A percentile compares a stretch with the other conserved stretches of the same genome.
Conservation (phyloP, 1,139 yeast genomes). For the Blastobotrys malaysiensis region DNA sequence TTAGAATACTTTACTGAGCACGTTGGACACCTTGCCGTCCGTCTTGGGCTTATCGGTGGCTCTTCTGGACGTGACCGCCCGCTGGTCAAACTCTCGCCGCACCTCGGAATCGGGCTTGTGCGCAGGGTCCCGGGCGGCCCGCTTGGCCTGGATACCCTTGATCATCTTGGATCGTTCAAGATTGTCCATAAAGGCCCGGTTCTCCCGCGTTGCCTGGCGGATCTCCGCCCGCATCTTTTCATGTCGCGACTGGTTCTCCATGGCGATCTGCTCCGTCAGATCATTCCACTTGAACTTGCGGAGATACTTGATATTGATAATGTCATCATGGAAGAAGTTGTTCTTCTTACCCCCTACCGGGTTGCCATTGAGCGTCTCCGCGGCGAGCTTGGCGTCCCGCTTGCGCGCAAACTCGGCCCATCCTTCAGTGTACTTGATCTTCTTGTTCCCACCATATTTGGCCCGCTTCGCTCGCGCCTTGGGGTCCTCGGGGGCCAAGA, state of each 20-base stretch:
- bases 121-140: conserved; percentile 33
- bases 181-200: conserved; percentile 74
- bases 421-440: conserved; percentile 84
- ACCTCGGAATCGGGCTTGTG: conserved; percentile 13
- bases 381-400: conserved; percentile 83
- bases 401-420: conserved; percentile 92
- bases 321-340: conserved; percentile 90
- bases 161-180: conserved; percentile 85
- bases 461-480: conserved; percentile 60
- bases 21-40: conserved; percentile 16
- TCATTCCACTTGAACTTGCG: conserved; percentile 95
- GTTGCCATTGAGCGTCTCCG: conserved; percentile 79
- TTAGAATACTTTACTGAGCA: conserved; percentile 18
- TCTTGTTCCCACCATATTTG: conserved; percentile 91
- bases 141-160: conserved; percentile 55
- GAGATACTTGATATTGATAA: conserved; percentile 81
- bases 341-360: conserved; percentile 90
- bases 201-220: conserved; percentile 81
- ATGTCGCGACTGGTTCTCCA: conserved; percentile 84
- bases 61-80: conserved; percentile 23
- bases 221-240: conserved; percentile 82
- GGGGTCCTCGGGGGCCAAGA: conserved; percentile 80
- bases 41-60: conserved; percentile 16
- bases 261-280: conserved; percentile 86
- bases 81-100: conserved; percentile 30